Conservation (phyloP, 2,329 filamentous ascomycete genomes). For the Stagonosporopsis rhizophila region DNA sequence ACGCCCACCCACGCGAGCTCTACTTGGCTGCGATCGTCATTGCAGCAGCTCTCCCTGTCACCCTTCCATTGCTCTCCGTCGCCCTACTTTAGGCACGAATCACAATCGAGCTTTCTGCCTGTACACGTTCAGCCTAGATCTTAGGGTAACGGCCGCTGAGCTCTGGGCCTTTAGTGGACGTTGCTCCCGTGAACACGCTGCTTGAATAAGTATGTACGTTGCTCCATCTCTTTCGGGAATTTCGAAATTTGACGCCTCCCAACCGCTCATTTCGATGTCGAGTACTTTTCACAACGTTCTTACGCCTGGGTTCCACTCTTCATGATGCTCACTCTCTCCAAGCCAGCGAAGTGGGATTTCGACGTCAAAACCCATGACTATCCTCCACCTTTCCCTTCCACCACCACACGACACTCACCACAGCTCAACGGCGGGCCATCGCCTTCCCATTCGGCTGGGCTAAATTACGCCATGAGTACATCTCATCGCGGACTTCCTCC, state of each 20-base stretch:
- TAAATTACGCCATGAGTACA: conserved; percentile 56
- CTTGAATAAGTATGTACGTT: conserved; percentile 49
- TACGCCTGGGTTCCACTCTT: conserved; percentile 32
- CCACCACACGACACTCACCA: conserved; percentile 50
- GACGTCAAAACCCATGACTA: conserved; percentile 59
- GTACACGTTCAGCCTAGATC: conserved; percentile 44
- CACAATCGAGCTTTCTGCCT: conserved; percentile 41
- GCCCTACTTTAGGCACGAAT: conserved; percentile 47
- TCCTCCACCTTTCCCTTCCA: conserved; percentile 52
- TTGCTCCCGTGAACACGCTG: conserved; percentile 44
- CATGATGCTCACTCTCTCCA: conserved; percentile 61
- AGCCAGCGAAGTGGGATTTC: conserved; percentile 57
- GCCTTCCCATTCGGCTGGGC: conserved; percentile 52
- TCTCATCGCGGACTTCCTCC: conserved; percentile 62
- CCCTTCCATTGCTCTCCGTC: conserved; percentile 37
- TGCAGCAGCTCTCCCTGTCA: conserved; percentile 41
- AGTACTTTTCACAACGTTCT: conserved; percentile 28
- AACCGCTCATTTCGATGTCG: conserved; percentile 46
- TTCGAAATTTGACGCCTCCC: conserved; percentile 37
- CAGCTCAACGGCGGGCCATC: conserved; percentile 50
- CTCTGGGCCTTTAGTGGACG: conserved; percentile 46
- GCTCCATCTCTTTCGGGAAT: conserved; percentile 44
- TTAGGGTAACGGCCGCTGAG: conserved; percentile 43
- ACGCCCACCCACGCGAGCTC: conserved; percentile 45
- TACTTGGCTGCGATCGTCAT: conserved; percentile 47